Conservation (phyloP, 306 rosid genomes). For the Trifolium repens region DNA sequence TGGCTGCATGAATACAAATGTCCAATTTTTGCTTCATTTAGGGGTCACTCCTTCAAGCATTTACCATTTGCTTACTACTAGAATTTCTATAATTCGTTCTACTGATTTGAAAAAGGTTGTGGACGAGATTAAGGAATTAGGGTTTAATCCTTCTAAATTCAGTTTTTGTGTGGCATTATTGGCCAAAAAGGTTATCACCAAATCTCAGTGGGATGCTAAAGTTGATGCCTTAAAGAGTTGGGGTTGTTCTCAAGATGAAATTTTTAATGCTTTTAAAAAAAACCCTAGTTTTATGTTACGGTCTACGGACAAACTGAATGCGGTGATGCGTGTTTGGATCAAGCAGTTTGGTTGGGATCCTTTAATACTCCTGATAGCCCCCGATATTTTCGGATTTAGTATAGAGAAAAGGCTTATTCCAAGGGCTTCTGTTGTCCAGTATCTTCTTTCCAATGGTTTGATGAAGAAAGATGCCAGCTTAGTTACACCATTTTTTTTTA, state of each 20-base stretch:
- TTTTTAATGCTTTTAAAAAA: constrained; percentile 42
- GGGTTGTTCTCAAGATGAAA: constrained; percentile 62
- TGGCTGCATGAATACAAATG: neutral
- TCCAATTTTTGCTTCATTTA: constrained; percentile 5
- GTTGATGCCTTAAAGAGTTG: constrained; percentile 51
- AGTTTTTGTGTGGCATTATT: constrained; percentile 41
- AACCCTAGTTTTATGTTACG: constrained; percentile 44
- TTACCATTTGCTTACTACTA: neutral
- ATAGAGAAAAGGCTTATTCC: constrained; percentile 55
- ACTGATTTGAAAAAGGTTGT: neutral
- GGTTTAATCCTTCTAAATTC: constrained; percentile 42
- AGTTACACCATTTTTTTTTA: neutral
- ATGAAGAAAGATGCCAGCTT: constrained; percentile 34
- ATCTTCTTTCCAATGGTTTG: constrained; percentile 51
- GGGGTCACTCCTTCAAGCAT: constrained; percentile 6
- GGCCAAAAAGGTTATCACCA: constrained; percentile 5
- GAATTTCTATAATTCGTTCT: neutral
- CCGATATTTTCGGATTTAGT: constrained; percentile 38
- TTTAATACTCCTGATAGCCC: neutral
- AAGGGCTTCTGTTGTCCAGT: constrained; percentile 41
- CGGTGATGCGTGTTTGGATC: constrained; percentile 50
- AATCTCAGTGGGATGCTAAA: constrained; percentile 54
- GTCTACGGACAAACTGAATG: constrained; percentile 52
- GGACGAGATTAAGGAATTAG: constrained; percentile 54
- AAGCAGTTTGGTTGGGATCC: constrained; percentile 49